These are phyloP conservation scores for Boletus mariae DNA, from an alignment of 1,284 basidiomycete species.

Conservation along the genomic window DNA sequence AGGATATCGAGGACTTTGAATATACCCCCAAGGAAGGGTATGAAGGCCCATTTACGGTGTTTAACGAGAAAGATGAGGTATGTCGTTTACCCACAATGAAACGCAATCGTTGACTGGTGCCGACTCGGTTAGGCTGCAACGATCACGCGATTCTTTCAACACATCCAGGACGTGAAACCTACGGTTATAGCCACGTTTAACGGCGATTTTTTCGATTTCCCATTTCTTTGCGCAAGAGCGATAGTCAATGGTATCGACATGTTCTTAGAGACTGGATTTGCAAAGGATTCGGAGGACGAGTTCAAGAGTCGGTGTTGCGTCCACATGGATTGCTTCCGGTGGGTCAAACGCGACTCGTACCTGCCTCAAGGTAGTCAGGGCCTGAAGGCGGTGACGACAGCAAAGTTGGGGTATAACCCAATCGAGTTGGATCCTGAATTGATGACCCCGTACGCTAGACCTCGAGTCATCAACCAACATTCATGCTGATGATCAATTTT, in stretches of 20 bases:
- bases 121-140: slow-evolving; percentile 55
- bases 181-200: slow-evolving; percentile 99
- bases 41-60: slow-evolving; percentile 95
- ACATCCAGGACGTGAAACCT: slow-evolving; percentile 89
- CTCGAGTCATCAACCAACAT: not conserved
- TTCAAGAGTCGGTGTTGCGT: slow-evolving; percentile 93
- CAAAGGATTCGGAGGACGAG: slow-evolving; percentile 90
- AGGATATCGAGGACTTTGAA: slow-evolving; percentile 98
- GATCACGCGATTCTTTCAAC: slow-evolving; percentile 88
- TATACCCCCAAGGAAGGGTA: slow-evolving; percentile 99
- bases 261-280: slow-evolving; percentile 93
- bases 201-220: slow-evolving; percentile 99
- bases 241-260: slow-evolving; percentile 93
- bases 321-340: slow-evolving; percentile 99
- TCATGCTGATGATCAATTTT: not conserved
- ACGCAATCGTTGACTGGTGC: not conserved
- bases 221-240: slow-evolving; percentile 90
- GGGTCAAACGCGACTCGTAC: slow-evolving; percentile 99
- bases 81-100: not conserved
- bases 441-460: slow-evolving; percentile 87
- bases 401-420: slow-evolving; percentile 96
- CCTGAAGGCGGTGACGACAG: slow-evolving; percentile 95
- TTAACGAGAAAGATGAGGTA: slow-evolving; percentile 94
- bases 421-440: slow-evolving; percentile 98
- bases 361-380: slow-evolving; percentile 98